Base-by-base conservation (phyloP, 2,329 filamentous ascomycete species). In the Penicillium sp. region DNA sequence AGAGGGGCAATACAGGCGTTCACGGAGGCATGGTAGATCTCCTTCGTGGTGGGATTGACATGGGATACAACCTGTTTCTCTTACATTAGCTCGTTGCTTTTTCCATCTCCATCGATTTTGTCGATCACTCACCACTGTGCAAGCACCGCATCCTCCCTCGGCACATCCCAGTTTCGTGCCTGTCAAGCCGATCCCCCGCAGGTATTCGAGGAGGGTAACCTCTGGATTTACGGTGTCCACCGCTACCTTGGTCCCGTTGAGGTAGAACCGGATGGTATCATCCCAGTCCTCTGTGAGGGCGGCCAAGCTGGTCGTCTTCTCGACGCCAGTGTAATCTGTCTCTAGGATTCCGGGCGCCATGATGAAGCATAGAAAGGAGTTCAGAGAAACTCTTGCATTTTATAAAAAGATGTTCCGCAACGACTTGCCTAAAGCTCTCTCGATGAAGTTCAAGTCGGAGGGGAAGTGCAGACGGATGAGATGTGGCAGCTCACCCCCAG, bases 111-210 rank as follows among this genome's bases (percentile, higher is more conserved):
- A 6, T 13, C 9, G 13, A 14, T 13, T 14, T 3, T 34, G 31
- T 5, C 16, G 16, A 9, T 21, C 36, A 59, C 64, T 39, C 77
- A 83, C 92, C 43, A 97, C 91, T 42, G 93, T 97, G 71, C 93
- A 97, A 60, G 94, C 94, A 66, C 94, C 94, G 69, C 94, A 99
- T 2, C 94, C 94, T 59, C 94, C 94, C 78, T 99, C 94, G 47
- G 91, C 91, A 77, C 94, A 99, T 45, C 94, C 94, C 75, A 97
- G 82, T 75, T 99, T 99, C 11, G 94, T 97, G 13, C 94, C 94
- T 4, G 93, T 97, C 64, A 97, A 79, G 0, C 94, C 94, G 69
- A 97, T 90, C 18, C 92, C 93, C 59, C 94, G 84, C 38, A 99
- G 81, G 66, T 97, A 99, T 72, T 97, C 93, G 6, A 99, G 80